These are phyloP conservation scores for Metarhizium rileyi DNA, from an alignment of 2,329 filamentous ascomycete genomes.

Conservation along the genomic window DNA sequence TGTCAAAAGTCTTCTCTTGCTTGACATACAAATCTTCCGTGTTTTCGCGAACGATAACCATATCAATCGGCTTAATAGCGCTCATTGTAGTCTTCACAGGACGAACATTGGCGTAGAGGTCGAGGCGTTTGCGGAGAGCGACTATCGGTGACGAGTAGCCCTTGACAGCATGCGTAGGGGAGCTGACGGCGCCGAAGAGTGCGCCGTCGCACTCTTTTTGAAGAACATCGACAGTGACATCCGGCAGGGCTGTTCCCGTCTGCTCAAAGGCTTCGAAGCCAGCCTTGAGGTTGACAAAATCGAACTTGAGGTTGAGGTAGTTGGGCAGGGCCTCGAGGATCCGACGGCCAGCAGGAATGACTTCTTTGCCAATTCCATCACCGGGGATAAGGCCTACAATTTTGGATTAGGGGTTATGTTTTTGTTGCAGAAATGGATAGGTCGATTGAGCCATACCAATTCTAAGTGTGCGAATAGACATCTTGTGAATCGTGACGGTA, in stretches of 20 bases:
- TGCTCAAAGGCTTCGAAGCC: constrained; percentile 90
- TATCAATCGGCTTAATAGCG: constrained; percentile 65
- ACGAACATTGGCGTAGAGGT: constrained; percentile 94
- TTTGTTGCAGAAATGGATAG: neutral
- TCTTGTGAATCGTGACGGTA: constrained; percentile 16
- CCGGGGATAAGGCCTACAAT: constrained; percentile 84
- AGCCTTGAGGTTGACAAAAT: constrained; percentile 85
- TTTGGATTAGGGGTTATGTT: neutral
- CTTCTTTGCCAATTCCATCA: constrained; percentile 96
- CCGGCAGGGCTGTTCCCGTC: constrained; percentile 79
- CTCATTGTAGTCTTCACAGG: constrained; percentile 78
- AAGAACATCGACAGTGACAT: constrained; percentile 82
- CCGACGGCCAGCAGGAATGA: constrained; percentile 87
- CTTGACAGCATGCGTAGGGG: constrained; percentile 78
- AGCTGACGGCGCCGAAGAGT: constrained; percentile 91
- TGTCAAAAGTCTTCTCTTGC: constrained; percentile 78
- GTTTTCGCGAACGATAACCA: constrained; percentile 98
- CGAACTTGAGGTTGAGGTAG: constrained; percentile 89
- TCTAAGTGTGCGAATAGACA: constrained; percentile 33
- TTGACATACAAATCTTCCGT: constrained; percentile 98
- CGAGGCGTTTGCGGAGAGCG: constrained; percentile 86
- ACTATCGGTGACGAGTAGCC: constrained; percentile 97
- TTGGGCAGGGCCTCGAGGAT: constrained; percentile 85
- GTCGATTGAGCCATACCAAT: constrained; percentile 23
- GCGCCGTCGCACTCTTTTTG: constrained; percentile 90